Base-by-base conservation (phyloP, 345 rosid species). In the Ceriops tagal region DNA sequence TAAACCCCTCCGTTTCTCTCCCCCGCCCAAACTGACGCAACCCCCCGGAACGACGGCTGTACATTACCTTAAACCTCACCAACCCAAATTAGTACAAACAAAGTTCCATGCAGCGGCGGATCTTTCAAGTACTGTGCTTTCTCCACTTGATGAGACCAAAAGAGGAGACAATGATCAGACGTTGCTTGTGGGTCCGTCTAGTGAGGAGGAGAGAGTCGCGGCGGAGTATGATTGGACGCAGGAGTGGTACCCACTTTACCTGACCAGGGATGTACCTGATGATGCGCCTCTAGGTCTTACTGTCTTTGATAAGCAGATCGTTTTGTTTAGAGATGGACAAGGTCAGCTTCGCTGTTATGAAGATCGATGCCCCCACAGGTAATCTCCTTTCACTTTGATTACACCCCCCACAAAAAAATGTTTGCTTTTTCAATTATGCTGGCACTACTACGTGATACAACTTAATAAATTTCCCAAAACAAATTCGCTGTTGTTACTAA, bases 291-390 rank as follows among this genome's bases (percentile, higher is more conserved):
- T 91, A 13, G 98, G 97, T 0, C 95, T 93, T 62, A 87, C 86
- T 26, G 95, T 93, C 21, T 93, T 79, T 71, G 97, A 91, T 73
- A 86, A 78, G 70, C 95, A 91, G 80, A 70, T 91, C 1, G 97
- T 89, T 39, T 72, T 93, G 85, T 93, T 81, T 47, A 88, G 76
- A 74, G 98, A 93, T 76, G 96, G 92, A 4, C 64, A 77, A 0
- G 96, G 93, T 3, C 81, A 69, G 8, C 77, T 89, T 58, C 77
- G 81, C 0, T 93, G 98, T 68, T 83, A 73, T 66, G 92, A 91
- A 71, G 98, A 93, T 85, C 90, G 96, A 27, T 93, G 97, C 70
- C 90, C 98, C 37, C 98, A 93, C 77, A 89, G 97, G 98, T 93
- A 73, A 26, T 8, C 15, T 5, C 16, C 34, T 57, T 46, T 68